Conservation (phyloP, 2,329 filamentous ascomycete genomes). For the Hypoxylon sp. region DNA sequence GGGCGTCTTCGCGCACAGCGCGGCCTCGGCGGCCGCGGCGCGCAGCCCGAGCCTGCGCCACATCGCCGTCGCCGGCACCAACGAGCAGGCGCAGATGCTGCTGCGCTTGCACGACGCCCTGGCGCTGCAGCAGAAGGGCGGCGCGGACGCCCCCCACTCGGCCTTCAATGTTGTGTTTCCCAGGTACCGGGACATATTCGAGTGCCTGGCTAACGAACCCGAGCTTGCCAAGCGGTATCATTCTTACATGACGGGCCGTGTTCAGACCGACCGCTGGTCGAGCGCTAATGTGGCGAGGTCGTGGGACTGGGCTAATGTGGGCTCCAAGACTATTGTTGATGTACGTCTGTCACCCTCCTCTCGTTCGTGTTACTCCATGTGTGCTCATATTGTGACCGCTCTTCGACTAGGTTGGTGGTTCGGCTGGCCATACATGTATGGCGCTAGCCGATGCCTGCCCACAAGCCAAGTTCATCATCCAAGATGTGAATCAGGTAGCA, state of each 20-base stretch:
- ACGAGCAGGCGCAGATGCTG: conserved; percentile 1
- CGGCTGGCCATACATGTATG: not conserved
- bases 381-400: not conserved
- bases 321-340: not conserved
- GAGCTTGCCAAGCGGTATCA: not conserved
- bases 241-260: not conserved
- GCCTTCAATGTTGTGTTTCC: not conserved
- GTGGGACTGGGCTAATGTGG: not conserved
- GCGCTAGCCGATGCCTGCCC: not conserved
- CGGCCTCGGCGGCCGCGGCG: not conserved
- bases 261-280: not conserved
- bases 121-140: not conserved
- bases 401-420: not conserved
- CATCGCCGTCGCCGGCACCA: not conserved
- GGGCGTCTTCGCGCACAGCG: not conserved
- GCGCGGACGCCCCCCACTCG: not conserved
- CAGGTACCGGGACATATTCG: not conserved
- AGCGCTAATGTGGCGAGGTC: not conserved
- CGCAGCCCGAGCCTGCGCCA: not conserved
- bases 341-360: not conserved
- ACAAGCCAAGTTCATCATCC: not conserved
- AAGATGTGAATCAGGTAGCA: not conserved
- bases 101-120: not conserved
- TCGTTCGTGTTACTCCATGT: not conserved
- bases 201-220: not conserved